These are phyloP conservation scores for Corynespora cassiicola DNA, from an alignment of 2,329 filamentous ascomycete species.

Conservation along the genomic window DNA sequence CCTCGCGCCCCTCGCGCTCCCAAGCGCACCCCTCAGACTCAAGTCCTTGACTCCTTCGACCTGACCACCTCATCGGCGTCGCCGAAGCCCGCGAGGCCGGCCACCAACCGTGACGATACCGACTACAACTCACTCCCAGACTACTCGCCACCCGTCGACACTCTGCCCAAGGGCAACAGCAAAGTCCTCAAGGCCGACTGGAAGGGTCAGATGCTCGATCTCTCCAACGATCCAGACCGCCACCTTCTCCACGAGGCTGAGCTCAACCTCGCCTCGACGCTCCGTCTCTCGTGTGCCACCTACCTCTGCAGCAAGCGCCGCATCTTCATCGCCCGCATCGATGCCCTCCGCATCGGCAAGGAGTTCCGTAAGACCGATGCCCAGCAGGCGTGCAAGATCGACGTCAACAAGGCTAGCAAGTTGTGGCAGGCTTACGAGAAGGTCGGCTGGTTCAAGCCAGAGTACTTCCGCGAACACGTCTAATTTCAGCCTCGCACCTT, in stretches of 20 bases:
- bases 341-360: constrained; percentile 71
- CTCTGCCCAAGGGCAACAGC: constrained; percentile 66
- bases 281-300: constrained; percentile 84
- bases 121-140: constrained; percentile 77
- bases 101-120: constrained; percentile 79
- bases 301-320: constrained; percentile 93
- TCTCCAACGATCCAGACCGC: constrained; percentile 68
- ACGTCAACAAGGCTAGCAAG: constrained; percentile 96
- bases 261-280: constrained; percentile 74
- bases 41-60: constrained; percentile 45
- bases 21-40: constrained; percentile 42
- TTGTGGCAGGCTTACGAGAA: constrained; percentile 89
- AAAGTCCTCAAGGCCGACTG: constrained; percentile 84
- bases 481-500: constrained; percentile 21
- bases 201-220: constrained; percentile 81
- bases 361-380: constrained; percentile 95
- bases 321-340: constrained; percentile 80
- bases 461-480: constrained; percentile 56
- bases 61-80: constrained; percentile 34
- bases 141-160: constrained; percentile 72
- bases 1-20: constrained; percentile 40
- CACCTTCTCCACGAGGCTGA: constrained; percentile 80
- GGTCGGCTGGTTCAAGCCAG: constrained; percentile 78
- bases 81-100: constrained; percentile 44
- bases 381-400: constrained; percentile 96